Evolutionary conservation across 139 green algal species (phyloP), one percentile per base, ranked within the genome.

Genomic region (Pycnococcus provasolii): DNA sequence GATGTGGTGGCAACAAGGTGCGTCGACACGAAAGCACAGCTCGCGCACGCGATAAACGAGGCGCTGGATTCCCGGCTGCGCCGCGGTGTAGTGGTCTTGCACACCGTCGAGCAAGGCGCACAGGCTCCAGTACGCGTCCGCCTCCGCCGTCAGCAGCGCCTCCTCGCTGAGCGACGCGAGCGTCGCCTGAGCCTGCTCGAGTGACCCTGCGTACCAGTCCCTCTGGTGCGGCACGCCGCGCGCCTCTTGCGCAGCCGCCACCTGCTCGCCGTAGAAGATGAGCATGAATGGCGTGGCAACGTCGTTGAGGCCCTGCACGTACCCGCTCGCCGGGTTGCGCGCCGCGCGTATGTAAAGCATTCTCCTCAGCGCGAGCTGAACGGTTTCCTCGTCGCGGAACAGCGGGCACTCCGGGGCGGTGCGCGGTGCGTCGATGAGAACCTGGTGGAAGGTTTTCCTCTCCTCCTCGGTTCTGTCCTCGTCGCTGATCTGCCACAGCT

Each of bases 291-390:
- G 92, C 9, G 91, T 97, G 3, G 92, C 88, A 59, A 98, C 73
- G 76, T 98, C 92, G 69, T 98, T 98, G 80, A 98, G 95, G 70
- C 92, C 92, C 74, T 97, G 91, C 60, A 96, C 89, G 63, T 96
- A 96, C 1, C 72, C 72, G 39, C 42, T 67, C 26, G 72, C 72
- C 9, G 72, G 72, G 60, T 78, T 66, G 7, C 72, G 72, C 45
- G 75, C 75, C 4, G 72, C 66, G 64, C 72, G 75, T 11, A 97
- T 92, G 84, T 95, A 97, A 8, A 97, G 79, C 62, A 97, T 84
- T 5, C 90, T 81, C 70, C 89, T 78, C 70, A 97, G 77, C 45
- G 74, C 82, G 52, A 86, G 87, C 71, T 97, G 92, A 3, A 97
- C 77, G 13, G 67, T 26, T 26, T 26, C 42, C 2, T 80, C 58